Evolutionary conservation across 352 stramenopile genomes (phyloP).

Genomic region (Vaucheria bursata): DNA sequence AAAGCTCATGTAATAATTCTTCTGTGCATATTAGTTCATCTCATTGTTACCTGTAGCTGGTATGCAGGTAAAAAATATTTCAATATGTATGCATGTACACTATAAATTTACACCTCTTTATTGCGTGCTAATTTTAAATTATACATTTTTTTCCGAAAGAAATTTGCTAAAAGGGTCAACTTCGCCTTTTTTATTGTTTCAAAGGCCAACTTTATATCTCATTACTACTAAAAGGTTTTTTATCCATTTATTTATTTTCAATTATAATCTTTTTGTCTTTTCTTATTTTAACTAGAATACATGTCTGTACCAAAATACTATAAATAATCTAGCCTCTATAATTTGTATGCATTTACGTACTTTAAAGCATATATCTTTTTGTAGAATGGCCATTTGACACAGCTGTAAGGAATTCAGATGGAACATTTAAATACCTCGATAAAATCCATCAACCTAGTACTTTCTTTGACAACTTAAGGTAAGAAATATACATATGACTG

Average conservation of each 20-base stretch:
- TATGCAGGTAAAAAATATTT: neutral
- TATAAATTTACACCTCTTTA: neutral
- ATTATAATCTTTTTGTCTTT: no score
- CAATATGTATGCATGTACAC: neutral
- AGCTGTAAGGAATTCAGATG: neutral
- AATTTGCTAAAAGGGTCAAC: neutral
- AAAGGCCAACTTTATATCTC: no score
- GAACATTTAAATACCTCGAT: neutral
- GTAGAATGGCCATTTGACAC: constrained; percentile 1
- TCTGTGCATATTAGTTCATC: neutral
- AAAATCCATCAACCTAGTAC: no score
- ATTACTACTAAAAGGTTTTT: no score
- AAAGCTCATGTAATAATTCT: neutral
- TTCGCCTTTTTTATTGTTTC: no score
- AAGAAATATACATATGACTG: no score
- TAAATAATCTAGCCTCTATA: no score
- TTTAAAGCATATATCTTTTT: neutral
- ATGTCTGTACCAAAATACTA: no score
- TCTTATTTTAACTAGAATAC: no score
- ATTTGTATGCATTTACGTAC: no score
- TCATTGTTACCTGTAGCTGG: neutral
- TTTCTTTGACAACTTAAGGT: no score
- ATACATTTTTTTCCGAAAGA: neutral
- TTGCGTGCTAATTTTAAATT: neutral
- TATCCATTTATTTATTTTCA: no score